Evolutionary conservation across 345 rosid genomes (phyloP), one percentile per base, ranked within the genome.

Genomic region (Eutrema yunnanense): DNA sequence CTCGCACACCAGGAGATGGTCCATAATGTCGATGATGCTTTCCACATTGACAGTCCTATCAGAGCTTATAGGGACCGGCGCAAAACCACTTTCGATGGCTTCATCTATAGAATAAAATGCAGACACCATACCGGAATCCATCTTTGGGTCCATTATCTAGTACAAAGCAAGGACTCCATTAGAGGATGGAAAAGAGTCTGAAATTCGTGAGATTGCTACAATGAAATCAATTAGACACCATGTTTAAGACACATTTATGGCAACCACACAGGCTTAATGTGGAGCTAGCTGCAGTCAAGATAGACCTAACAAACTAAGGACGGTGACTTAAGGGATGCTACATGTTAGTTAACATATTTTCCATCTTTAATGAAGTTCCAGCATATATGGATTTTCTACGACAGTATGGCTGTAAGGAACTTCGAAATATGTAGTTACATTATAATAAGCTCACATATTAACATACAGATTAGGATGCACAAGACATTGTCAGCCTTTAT

Each of bases 81-180:
- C 96, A 64, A 80, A 88, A 73, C 96, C 98, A 67, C 82, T 81
- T 78, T 92, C 96, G 3, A 96, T 84, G 62, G 99, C 99, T 81
- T 96, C 99, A 70, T 96, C 96, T 74, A 90, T 75, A 47, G 99
- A 90, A 80, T 78, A 87, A 71, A 88, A 92, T 62, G 81, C 80
- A 82, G 82, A 76, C 42, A 92, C 83, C 75, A 96, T 90, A 50
- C 98, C 98, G 0, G 99, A 90, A 79, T 92, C 98, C 99, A 96
- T 96, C 83, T 96, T 96, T 36, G 97, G 99, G 82, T 96, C 98
- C 99, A 96, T 96, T 67, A 96, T 96, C 99, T 96, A 74, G 33
- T 13, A 67, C 43, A 34, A 54, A 76, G 56, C 65, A 43, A 61
- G 64, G 10, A 64, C n/a, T 9, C 9, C 6, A 10, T 74, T 9